Conservation (phyloP, 2,329 filamentous ascomycete species). For the Penicillium polonicum region DNA sequence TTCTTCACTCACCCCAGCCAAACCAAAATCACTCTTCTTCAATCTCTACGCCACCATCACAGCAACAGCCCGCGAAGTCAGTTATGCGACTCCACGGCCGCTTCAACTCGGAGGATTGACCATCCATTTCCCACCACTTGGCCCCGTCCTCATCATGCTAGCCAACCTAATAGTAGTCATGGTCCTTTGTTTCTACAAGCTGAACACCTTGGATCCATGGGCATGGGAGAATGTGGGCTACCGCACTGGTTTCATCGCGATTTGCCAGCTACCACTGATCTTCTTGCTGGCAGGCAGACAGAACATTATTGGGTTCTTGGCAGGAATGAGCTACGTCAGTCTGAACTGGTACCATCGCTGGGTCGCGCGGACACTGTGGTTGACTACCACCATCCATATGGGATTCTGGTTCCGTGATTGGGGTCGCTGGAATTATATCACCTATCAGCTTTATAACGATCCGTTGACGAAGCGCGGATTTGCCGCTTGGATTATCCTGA, state of each 20-base stretch:
- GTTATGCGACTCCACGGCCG: slow-evolving; percentile 46
- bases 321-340: slow-evolving; percentile 50
- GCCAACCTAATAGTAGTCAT: slow-evolving; percentile 52
- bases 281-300: slow-evolving; percentile 57
- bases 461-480: slow-evolving; percentile 52
- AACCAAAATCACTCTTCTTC: slow-evolving; percentile 53
- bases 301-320: slow-evolving; percentile 52
- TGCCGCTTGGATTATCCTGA: slow-evolving; percentile 52
- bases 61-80: slow-evolving; percentile 55
- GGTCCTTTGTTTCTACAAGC: slow-evolving; percentile 57
- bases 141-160: slow-evolving; percentile 35
- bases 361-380: slow-evolving; percentile 52
- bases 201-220: slow-evolving; percentile 51
- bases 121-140: slow-evolving; percentile 41
- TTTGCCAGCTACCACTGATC: slow-evolving; percentile 56
- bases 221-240: slow-evolving; percentile 58
- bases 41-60: slow-evolving; percentile 53
- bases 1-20: slow-evolving; percentile 48
- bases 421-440: slow-evolving; percentile 52
- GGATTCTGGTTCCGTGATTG: slow-evolving; percentile 56
- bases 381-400: slow-evolving; percentile 56
- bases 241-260: slow-evolving; percentile 53
- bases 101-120: slow-evolving; percentile 34
- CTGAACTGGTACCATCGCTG: slow-evolving; percentile 56
- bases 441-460: slow-evolving; percentile 49